phyloP scores from a whole-genome alignment of 2,329 filamentous ascomycete species.

The Cladorrhinum sp. region DNA sequence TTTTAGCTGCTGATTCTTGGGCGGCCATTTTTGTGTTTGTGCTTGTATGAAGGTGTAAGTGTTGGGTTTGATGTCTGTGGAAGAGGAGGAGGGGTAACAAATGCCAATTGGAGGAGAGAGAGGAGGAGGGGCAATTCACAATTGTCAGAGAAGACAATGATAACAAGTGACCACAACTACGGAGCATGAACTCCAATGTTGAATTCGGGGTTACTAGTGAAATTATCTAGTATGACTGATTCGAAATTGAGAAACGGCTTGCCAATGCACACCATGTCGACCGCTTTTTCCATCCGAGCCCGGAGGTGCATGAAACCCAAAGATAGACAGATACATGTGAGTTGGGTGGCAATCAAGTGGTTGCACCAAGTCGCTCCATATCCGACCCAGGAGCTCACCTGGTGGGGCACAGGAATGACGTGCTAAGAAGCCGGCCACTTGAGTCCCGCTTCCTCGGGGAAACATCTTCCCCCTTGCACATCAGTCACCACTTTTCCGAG shows the following conservation, averaged over 20 bases:
- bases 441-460: not conserved
- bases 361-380: slow-evolving; percentile 5
- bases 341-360: not conserved
- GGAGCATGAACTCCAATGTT: not conserved
- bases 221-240: not conserved
- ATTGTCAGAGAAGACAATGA: not conserved
- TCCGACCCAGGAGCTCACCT: slow-evolving; percentile 9
- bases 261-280: not conserved
- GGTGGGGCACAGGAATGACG: slow-evolving; percentile 21
- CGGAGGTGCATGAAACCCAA: not conserved
- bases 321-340: not conserved
- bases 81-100: not conserved
- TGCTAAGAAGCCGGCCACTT: slow-evolving; percentile 15
- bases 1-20: slow-evolving; percentile 41
- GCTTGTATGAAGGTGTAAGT: not conserved
- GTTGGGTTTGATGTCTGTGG: not conserved
- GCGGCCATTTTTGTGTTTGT: slow-evolving; percentile 27
- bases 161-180: not conserved
- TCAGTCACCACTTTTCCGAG: too few relatives aligned
- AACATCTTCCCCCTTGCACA: not conserved
- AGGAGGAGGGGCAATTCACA: too few relatives aligned
- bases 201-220: not conserved
- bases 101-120: not conserved
- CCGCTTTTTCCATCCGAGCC: slow-evolving; percentile 20
- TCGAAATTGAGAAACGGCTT: not conserved